Conservation (phyloP, 1,139 yeast genomes). For the Blastobotrys capitulatus region DNA sequence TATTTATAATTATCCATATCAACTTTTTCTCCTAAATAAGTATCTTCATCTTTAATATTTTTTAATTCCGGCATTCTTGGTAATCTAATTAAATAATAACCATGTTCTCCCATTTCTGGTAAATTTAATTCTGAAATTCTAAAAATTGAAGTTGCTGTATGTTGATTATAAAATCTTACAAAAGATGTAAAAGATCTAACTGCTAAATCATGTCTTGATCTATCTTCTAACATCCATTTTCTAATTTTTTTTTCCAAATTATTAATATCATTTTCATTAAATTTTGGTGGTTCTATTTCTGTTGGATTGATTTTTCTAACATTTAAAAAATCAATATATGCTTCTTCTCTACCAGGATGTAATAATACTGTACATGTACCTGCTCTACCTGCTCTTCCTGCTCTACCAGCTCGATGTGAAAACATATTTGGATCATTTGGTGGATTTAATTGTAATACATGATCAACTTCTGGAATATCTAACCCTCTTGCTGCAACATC, state of each 20-base stretch:
- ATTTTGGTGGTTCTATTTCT: conserved; percentile 32
- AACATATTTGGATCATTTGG: conserved; percentile 88
- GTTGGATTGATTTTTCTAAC: conserved; percentile 61
- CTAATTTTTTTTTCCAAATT: conserved; percentile 34
- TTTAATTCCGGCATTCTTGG: conserved; percentile 94
- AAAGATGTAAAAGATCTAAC: conserved; percentile 79
- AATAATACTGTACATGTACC: conserved; percentile 77
- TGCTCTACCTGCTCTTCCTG: conserved; percentile 81
- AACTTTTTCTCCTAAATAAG: conserved; percentile 60
- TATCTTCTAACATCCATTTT: conserved; percentile 61
- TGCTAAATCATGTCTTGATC: conserved; percentile 77
- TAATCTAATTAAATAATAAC: conserved; percentile 74
- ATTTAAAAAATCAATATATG: conserved; percentile 71
- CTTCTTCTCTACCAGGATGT: conserved; percentile 71
- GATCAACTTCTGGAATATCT: conserved; percentile 87
- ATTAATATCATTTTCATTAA: conserved; percentile 4
- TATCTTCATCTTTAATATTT: conserved; percentile 46
- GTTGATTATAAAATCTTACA: conserved; percentile 78
- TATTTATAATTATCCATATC: conserved; percentile 64
- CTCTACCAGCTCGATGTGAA: conserved; percentile 85
- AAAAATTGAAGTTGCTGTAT: conserved; percentile 87
- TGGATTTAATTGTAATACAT: conserved; percentile 83
- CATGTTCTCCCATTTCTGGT: conserved; percentile 54
- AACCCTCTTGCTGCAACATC: conserved; percentile 82
- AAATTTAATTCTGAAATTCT: conserved; percentile 68